Conservation (phyloP, 371 early-diverging fungal genomes). For the Mucor circinelloides region DNA sequence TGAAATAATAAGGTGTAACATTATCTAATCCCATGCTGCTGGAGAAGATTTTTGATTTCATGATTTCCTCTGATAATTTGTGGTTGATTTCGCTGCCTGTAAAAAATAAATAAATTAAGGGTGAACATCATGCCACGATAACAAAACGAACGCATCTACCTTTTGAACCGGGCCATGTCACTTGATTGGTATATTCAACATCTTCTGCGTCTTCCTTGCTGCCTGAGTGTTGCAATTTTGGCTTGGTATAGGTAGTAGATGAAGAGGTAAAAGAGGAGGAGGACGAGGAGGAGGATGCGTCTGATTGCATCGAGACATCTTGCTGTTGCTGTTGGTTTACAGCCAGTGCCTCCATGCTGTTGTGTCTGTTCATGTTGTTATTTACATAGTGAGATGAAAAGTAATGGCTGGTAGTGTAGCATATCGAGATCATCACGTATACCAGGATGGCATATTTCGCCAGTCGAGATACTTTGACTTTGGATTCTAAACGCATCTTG, state of each 20-base stretch:
- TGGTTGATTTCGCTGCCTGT: slow-evolving; percentile 17
- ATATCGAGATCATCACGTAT: slow-evolving; percentile 22
- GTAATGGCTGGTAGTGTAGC: slow-evolving; percentile 27
- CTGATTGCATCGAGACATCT: not conserved
- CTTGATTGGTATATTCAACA: slow-evolving; percentile 13
- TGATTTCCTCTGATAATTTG: slow-evolving; percentile 39
- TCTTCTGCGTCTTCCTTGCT: not conserved
- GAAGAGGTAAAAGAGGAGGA: not conserved
- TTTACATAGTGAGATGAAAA: slow-evolving; percentile 20
- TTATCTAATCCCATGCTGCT: slow-evolving; percentile 57
- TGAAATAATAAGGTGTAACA: slow-evolving; percentile 61
- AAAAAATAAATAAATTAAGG: not conserved
- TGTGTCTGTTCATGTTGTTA: slow-evolving; percentile 9
- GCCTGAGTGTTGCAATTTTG: not conserved
- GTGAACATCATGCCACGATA: not conserved
- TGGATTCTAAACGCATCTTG: slow-evolving; percentile 30
- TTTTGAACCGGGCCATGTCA: slow-evolving; percentile 24
- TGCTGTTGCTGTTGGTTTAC: not conserved
- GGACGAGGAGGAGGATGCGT: not conserved
- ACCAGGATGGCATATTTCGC: slow-evolving; percentile 22
- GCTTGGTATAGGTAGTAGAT: not conserved
- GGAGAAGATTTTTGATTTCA: slow-evolving; percentile 54
- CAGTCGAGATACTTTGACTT: slow-evolving; percentile 22
- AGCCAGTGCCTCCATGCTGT: not conserved
- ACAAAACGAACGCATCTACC: slow-evolving; percentile 1